Evolutionary conservation across 2,329 filamentous ascomycete species (phyloP).

Genomic region (Botrytis pseudocinerea): DNA sequence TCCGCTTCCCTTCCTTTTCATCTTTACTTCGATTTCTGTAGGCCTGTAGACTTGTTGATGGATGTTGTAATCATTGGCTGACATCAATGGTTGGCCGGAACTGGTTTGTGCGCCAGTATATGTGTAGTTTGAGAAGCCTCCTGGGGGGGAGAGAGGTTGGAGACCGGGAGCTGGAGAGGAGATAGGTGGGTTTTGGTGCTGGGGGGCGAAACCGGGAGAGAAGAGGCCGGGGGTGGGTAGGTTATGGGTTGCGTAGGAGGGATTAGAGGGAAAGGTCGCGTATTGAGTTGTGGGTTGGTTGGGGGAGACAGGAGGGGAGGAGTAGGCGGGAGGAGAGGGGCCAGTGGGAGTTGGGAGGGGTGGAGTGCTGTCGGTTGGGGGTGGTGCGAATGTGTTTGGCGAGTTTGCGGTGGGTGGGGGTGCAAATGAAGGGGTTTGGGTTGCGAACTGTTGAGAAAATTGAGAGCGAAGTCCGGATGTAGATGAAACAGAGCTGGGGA

Average conservation of each 20-base stretch:
- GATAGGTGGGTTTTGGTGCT: constrained; percentile 20
- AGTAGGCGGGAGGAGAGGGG: constrained; percentile 26
- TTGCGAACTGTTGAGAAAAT: constrained; percentile 24
- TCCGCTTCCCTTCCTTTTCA: constrained; percentile 42
- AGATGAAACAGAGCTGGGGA: constrained; percentile 43
- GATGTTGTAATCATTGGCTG: constrained; percentile 53
- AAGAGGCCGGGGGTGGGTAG: constrained; percentile 40
- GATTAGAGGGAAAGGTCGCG: constrained; percentile 48
- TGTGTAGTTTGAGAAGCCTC: constrained; percentile 58
- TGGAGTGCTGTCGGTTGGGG: constrained; percentile 28
- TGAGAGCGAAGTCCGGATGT: constrained; percentile 30
- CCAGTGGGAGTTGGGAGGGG: constrained; percentile 17
- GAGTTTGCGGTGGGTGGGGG: constrained; percentile 34
- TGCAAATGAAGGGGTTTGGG: constrained; percentile 26
- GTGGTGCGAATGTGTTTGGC: constrained; percentile 34
- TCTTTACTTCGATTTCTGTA: constrained; percentile 58
- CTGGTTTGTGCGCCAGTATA: constrained; percentile 42
- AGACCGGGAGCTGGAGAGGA: constrained; percentile 18
- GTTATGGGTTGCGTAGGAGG: constrained; percentile 45
- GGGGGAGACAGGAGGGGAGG: constrained; percentile 22
- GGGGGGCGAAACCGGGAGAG: constrained; percentile 27
- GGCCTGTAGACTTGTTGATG: constrained; percentile 72
- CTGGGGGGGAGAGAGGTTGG: constrained; percentile 45
- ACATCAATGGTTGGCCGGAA: constrained; percentile 39
- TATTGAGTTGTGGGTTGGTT: constrained; percentile 45